A percentile compares a stretch with the other conserved stretches of the same genome.
phyloP scores from a whole-genome alignment of 805 yeast genomes.

The Ogataea henricii region DNA sequence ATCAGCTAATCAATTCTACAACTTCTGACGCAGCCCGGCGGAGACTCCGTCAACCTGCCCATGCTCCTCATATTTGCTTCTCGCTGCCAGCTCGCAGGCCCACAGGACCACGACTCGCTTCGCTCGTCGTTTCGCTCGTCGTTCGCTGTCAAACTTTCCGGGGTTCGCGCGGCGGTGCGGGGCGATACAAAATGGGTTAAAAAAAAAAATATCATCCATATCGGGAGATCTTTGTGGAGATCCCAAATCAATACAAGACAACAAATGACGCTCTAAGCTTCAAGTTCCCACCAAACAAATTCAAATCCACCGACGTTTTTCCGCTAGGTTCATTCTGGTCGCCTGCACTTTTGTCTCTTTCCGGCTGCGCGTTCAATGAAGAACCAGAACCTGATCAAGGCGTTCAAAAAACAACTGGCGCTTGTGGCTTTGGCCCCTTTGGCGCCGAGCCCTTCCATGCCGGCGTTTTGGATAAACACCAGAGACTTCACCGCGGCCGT shows the following conservation, averaged over 20 bases:
- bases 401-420: slow-evolving; percentile 2
- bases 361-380: neutral
- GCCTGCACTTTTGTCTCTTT: neutral
- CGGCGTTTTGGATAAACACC: slow-evolving; percentile 2
- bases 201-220: neutral
- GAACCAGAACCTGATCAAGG: neutral
- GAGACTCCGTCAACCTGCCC: too few relatives aligned
- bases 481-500: slow-evolving; percentile 1
- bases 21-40: too few relatives aligned
- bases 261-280: neutral
- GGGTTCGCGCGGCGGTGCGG: slow-evolving; percentile 1
- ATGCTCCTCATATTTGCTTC: too few relatives aligned
- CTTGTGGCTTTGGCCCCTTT: neutral
- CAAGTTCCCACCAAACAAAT: too few relatives aligned
- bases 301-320: too few relatives aligned
- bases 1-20: too few relatives aligned
- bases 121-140: neutral
- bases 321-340: too few relatives aligned
- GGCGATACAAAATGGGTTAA: too few relatives aligned
- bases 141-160: neutral
- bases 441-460: neutral
- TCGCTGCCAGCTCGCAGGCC: too few relatives aligned
- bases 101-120: too few relatives aligned
- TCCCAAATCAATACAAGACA: neutral
- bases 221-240: neutral